Base-by-base conservation (phyloP, 1,139 yeast species). In the Sugiyamaella japonica region DNA sequence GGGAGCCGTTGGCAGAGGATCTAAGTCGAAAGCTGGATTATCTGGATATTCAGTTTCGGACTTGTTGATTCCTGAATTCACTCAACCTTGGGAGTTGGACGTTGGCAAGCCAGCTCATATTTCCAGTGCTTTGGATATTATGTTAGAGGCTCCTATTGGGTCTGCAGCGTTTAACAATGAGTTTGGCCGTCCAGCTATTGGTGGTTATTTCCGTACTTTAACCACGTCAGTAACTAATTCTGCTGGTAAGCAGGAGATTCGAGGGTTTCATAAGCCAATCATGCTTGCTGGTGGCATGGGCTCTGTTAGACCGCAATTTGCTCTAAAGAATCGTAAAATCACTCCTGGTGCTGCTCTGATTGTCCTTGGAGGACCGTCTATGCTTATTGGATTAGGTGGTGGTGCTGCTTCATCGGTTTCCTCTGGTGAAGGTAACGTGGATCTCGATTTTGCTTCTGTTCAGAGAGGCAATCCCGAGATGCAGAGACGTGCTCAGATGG, bases 251-350 rank as follows among this genome's bases (percentile, higher is more conserved):
- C 76, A 75, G 54, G 97, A 89, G 72, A 76, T 88, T 61, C 84
- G 99, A 74, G 99, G 99, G 46, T 95, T 85, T 82, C 99, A 95
- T 74, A 95, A 95, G 73, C 99, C 99, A 52, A 91, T 95, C 66
- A 95, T 95, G 99, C 77, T 95, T 74, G 99, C 99, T 55, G 99
- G 99, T 76, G 99, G 99, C 68, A 81, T 95, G 78, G 99, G 99
- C 68, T 85, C 97, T 34, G 88, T 93, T 52, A 84, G 99, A 72
- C 98, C 98, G 7, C 90, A 83, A 60, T 84, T 91, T 68, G 93
- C 99, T 8, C 78, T 95, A 63, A 95, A 95, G 72, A 86, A 89
- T 70, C 83, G 84, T 55, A 85, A 82, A 59, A 90, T 95, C 63
- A 89, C 97, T 3, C 96, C 98, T 31, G 97, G 97, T 20, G 85